Percentiles rank a stretch among this genome's conserved stretches.
Evolutionary conservation across 352 stramenopile genomes (phyloP).

Genomic region (Globisporangium middletonii): DNA sequence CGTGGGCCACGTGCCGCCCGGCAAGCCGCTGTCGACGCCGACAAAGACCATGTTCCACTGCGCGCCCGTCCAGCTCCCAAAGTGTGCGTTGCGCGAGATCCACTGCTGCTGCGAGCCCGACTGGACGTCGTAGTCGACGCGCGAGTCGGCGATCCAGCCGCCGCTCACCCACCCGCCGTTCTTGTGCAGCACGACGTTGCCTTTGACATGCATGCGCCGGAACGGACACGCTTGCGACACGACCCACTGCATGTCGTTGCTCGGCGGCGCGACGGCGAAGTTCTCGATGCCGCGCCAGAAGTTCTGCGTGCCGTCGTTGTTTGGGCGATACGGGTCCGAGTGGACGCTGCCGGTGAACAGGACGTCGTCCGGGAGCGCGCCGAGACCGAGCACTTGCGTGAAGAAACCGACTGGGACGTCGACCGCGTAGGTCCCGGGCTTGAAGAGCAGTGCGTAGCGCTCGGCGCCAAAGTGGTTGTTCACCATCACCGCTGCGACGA

Average conservation of each 20-base stretch:
- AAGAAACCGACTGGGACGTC: background rate
- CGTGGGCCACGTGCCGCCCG: background rate
- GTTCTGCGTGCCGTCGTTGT: conserved; percentile 1
- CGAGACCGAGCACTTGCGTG: background rate
- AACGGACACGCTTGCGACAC: background rate
- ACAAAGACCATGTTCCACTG: background rate
- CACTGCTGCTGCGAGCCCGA: background rate
- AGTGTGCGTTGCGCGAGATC: background rate
- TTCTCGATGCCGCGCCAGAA: background rate
- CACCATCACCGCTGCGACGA: background rate
- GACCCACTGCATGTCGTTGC: background rate
- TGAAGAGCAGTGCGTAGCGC: background rate
- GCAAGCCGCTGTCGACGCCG: background rate
- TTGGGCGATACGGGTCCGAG: background rate
- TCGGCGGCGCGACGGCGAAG: background rate
- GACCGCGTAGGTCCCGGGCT: background rate
- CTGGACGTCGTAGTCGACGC: background rate
- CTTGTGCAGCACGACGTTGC: background rate
- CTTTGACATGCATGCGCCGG: background rate
- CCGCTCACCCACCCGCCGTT: background rate
- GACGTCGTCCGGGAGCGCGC: background rate
- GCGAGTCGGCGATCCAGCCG: background rate
- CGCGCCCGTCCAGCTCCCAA: background rate
- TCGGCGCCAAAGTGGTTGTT: background rate
- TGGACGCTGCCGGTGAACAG: background rate